Conservation (phyloP, 2,329 filamentous ascomycete genomes). For the Dichotomopilus funicola region DNA sequence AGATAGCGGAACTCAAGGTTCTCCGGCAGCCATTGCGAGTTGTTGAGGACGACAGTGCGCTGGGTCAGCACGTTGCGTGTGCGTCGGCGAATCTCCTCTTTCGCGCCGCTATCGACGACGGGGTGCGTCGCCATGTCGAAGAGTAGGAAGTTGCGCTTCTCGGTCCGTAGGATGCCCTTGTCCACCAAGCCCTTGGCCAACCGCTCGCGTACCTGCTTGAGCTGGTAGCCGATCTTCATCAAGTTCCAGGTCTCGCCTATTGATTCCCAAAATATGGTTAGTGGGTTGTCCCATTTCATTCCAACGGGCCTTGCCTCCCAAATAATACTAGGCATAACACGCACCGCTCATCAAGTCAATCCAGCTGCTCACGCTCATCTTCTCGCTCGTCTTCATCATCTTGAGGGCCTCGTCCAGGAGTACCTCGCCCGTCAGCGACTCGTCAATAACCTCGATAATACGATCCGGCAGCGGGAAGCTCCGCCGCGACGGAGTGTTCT, state of each 20-base stretch:
- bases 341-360: constrained; percentile 98
- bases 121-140: constrained; percentile 99
- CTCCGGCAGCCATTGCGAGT: constrained; percentile 85
- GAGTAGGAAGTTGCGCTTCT: constrained; percentile 98
- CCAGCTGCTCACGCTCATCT: constrained; percentile 99
- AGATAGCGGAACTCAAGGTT: constrained; percentile 90
- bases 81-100: constrained; percentile 91
- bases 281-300: not conserved
- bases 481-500: constrained; percentile 87
- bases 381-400: constrained; percentile 99
- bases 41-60: constrained; percentile 83
- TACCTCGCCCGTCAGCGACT: constrained; percentile 92
- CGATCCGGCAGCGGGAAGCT: constrained; percentile 90
- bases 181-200: constrained; percentile 96
- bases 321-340: not conserved
- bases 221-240: constrained; percentile 99
- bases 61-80: constrained; percentile 90
- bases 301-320: not conserved
- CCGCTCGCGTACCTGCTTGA: constrained; percentile 97
- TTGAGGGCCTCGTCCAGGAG: constrained; percentile 95
- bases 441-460: constrained; percentile 94
- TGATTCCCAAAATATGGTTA: not conserved
- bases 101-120: constrained; percentile 90
- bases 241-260: constrained; percentile 98
- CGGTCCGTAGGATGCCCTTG: constrained; percentile 95